These are phyloP conservation scores for Arachnomyces sp. DNA, from an alignment of 2,329 filamentous ascomycete species.

Conservation along the genomic window DNA sequence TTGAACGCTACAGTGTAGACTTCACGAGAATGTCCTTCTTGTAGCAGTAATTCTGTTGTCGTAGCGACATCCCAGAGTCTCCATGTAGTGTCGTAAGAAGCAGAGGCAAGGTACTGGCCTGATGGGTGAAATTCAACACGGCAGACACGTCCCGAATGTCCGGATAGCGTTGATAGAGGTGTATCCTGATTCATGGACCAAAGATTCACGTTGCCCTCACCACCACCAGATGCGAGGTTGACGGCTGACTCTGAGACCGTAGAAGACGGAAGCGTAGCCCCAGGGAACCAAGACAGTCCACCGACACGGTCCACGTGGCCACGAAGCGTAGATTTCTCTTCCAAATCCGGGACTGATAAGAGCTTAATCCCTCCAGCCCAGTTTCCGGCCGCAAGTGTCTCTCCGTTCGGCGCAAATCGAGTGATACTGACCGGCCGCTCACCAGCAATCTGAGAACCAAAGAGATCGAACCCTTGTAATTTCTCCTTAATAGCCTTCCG, in stretches of 20 bases:
- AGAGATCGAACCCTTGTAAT: conserved; percentile 76
- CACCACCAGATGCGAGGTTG: conserved; percentile 85
- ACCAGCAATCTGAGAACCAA: conserved; percentile 86
- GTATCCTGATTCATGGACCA: conserved; percentile 87
- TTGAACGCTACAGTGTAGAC: conserved; percentile 90
- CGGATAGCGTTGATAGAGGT: conserved; percentile 71
- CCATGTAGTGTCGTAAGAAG: conserved; percentile 95
- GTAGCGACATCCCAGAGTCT: conserved; percentile 89
- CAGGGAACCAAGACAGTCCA: conserved; percentile 84
- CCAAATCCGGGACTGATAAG: conserved; percentile 72
- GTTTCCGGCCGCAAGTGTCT: conserved; percentile 80
- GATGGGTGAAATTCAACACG: conserved; percentile 92
- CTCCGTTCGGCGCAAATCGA: conserved; percentile 77
- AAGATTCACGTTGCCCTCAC: conserved; percentile 77
- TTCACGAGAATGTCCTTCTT: conserved; percentile 91
- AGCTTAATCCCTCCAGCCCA: conserved; percentile 88
- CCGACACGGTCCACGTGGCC: conserved; percentile 87
- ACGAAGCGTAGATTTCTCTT: conserved; percentile 65
- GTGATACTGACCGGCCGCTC: conserved; percentile 89
- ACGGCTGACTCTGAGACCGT: conserved; percentile 64
- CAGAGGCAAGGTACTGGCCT: conserved; percentile 80
- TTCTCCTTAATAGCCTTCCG: conserved; percentile 81
- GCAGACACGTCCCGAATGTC: conserved; percentile 81
- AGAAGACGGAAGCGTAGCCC: conserved; percentile 64
- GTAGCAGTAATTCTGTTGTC: conserved; percentile 72